Evolutionary conservation across 129 eudicot genomes (phyloP).

Genomic region (Oenanthe sinensis): DNA sequence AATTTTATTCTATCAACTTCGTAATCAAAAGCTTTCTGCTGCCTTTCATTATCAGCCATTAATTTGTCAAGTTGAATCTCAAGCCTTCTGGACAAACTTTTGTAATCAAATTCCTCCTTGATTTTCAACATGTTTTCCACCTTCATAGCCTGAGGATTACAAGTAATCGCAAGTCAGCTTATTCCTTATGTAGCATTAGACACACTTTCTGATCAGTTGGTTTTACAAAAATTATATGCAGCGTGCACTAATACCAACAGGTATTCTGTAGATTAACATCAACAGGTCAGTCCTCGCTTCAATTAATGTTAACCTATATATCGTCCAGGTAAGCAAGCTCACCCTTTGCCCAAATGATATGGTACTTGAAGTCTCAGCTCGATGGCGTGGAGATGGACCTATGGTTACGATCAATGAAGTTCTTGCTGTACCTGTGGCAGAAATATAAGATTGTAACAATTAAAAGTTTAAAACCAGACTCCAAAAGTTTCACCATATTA

Average conservation of each 20-base stretch:
- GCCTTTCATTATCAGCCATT: constrained; percentile 86
- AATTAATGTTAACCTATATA: neutral
- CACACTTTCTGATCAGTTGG: neutral
- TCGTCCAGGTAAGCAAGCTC: constrained; percentile 29
- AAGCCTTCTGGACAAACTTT: constrained; percentile 80
- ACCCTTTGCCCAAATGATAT: constrained; percentile 98
- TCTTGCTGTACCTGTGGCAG: constrained; percentile 80
- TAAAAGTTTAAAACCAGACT: too few species aligned
- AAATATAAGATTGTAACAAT: constrained; percentile 2
- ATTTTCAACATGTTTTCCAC: constrained; percentile 98
- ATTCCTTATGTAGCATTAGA: constrained; percentile 1
- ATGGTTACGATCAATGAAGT: constrained; percentile 86
- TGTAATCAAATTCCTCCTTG: constrained; percentile 98
- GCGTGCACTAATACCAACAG: neutral
- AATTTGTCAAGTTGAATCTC: constrained; percentile 86
- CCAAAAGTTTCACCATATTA: neutral
- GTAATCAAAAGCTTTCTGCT: constrained; percentile 73
- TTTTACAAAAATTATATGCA: neutral
- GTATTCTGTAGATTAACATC: neutral
- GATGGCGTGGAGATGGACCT: constrained; percentile 99
- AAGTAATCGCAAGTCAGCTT: constrained; percentile 7
- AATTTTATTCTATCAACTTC: constrained; percentile 68
- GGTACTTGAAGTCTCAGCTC: constrained; percentile 93
- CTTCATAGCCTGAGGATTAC: constrained; percentile 84
- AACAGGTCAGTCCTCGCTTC: neutral